phyloP scores from a whole-genome alignment of 2,329 filamentous ascomycete species.

The Penicillium fuscoglaucum region DNA sequence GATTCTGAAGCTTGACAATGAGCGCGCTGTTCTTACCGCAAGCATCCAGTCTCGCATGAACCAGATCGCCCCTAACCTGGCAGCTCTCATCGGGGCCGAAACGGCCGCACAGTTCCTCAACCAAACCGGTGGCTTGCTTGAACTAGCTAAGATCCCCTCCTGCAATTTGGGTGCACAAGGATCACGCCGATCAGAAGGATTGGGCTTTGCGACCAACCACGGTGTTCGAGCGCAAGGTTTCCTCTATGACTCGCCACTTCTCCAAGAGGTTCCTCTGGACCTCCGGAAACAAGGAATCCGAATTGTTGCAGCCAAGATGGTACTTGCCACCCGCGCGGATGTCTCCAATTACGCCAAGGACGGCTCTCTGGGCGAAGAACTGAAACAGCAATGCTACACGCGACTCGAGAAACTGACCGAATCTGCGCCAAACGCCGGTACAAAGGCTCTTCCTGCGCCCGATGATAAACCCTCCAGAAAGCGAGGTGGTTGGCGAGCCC shows the following conservation, averaged over 20 bases:
- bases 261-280: slow-evolving; percentile 79
- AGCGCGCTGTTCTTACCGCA: slow-evolving; percentile 82
- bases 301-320: slow-evolving; percentile 88
- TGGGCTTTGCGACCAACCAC: slow-evolving; percentile 88
- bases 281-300: slow-evolving; percentile 92
- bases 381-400: slow-evolving; percentile 79
- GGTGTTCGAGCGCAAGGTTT: slow-evolving; percentile 90
- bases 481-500: slow-evolving; percentile 81
- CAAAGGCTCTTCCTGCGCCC: slow-evolving; percentile 81
- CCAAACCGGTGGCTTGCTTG: slow-evolving; percentile 82
- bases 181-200: slow-evolving; percentile 78
- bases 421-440: slow-evolving; percentile 83
- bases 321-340: slow-evolving; percentile 90
- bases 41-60: slow-evolving; percentile 98
- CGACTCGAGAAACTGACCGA: slow-evolving; percentile 91
- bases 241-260: slow-evolving; percentile 87
- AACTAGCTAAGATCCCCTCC: slow-evolving; percentile 85
- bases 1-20: slow-evolving; percentile 80
- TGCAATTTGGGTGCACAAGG: slow-evolving; percentile 92
- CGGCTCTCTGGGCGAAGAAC: slow-evolving; percentile 76
- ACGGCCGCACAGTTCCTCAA: slow-evolving; percentile 97
- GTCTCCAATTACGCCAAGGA: slow-evolving; percentile 78
- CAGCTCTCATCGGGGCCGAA: slow-evolving; percentile 82
- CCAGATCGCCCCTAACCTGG: slow-evolving; percentile 91
- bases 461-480: slow-evolving; percentile 95